Conservation (phyloP, 148 eudicot genomes). For the Spergularia marina region DNA sequence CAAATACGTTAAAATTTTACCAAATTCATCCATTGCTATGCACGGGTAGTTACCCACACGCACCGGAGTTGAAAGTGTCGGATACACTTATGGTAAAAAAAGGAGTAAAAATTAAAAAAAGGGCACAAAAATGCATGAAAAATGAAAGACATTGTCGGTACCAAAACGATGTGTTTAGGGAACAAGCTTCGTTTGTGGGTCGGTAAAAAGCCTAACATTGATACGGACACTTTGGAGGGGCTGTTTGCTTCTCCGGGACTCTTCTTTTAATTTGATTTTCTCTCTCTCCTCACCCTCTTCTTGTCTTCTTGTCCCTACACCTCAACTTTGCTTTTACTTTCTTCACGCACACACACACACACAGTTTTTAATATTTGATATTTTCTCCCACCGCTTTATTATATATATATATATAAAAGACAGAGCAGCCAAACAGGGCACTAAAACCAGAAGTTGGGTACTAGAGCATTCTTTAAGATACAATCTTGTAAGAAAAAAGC, state of each 20-base stretch:
- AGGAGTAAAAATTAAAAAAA: background rate
- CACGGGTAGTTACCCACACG: slow-evolving; percentile 22
- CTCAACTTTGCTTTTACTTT: slow-evolving; percentile 15
- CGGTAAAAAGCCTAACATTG: slow-evolving; percentile 37
- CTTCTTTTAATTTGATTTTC: background rate
- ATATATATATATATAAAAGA: slow-evolving; percentile 8
- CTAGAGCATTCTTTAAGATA: no score
- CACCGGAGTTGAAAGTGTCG: slow-evolving; percentile 16
- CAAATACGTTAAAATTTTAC: background rate
- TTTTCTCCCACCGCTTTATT: slow-evolving; percentile 5
- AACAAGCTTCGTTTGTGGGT: slow-evolving; percentile 34
- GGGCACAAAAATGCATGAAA: slow-evolving; percentile 10
- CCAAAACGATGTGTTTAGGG: slow-evolving; percentile 30
- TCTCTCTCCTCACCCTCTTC: background rate
- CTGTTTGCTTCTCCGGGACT: slow-evolving; percentile 3
- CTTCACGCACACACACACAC: background rate
- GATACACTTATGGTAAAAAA: slow-evolving; percentile 4
- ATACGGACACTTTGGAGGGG: slow-evolving; percentile 27
- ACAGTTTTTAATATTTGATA: no score
- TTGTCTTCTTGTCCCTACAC: slow-evolving; percentile 20
- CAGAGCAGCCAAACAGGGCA: slow-evolving; percentile 14
- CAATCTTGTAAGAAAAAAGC: slow-evolving; percentile 10
- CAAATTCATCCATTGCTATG: slow-evolving; percentile 1
- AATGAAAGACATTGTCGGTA: slow-evolving; percentile 32
- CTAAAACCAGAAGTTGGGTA: background rate